Evolutionary conservation across 2,329 filamentous ascomycete species (phyloP).

Genomic region (Penicillium sp.): DNA sequence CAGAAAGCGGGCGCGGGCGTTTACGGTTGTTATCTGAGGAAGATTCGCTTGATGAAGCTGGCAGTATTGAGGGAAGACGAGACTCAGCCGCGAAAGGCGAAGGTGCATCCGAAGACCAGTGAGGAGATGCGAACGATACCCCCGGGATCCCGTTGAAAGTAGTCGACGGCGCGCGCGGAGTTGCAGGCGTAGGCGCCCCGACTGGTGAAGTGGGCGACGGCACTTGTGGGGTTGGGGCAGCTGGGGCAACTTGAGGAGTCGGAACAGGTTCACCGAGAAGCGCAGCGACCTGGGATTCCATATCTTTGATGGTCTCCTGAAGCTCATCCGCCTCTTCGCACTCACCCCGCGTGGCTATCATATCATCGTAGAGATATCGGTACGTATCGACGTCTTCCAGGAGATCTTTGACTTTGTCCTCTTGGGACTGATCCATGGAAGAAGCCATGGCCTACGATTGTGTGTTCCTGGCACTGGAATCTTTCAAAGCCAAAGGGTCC

Average conservation of each 20-base stretch:
- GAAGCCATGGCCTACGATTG: constrained; percentile 7
- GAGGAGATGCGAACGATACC: constrained; percentile 5
- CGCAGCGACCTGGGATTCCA: constrained; percentile 26
- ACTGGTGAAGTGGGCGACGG: neutral
- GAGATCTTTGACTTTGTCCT: constrained; percentile 30
- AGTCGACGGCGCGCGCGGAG: neutral
- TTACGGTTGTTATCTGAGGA: constrained; percentile 15
- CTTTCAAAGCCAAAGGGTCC: neutral
- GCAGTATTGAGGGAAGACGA: neutral
- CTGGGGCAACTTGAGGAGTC: neutral
- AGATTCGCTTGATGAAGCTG: neutral
- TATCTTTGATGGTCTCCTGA: constrained; percentile 21
- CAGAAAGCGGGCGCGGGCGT: constrained; percentile 18
- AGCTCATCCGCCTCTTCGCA: constrained; percentile 29
- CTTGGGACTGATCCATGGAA: constrained; percentile 18
- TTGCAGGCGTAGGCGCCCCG: neutral
- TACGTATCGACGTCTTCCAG: constrained; percentile 34
- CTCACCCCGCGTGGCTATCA: constrained; percentile 26
- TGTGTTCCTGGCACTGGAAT: neutral
- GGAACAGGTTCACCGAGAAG: constrained; percentile 11
- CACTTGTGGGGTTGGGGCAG: neutral
- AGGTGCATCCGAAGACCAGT: constrained; percentile 19
- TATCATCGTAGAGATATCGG: constrained; percentile 31
- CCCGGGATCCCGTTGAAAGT: neutral
- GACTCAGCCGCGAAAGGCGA: constrained; percentile 15